A percentile compares a stretch with the other conserved stretches of the same genome.
Evolutionary conservation across 1,139 yeast genomes (phyloP).

Genomic region (Blastobotrys niveus): DNA sequence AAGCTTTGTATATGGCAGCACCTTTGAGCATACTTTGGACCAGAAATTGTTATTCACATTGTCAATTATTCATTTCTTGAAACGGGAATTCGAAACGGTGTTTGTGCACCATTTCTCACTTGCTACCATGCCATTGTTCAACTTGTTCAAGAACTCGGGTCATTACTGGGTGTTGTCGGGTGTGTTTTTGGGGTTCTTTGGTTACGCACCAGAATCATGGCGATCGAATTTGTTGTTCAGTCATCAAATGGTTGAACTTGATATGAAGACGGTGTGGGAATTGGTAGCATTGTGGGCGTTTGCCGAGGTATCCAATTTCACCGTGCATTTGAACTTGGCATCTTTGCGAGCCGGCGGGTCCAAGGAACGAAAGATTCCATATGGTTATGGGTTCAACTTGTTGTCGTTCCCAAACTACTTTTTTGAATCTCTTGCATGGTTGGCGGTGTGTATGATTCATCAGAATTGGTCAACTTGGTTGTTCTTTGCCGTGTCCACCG

Average conservation of each 20-base stretch:
- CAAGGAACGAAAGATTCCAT: slow-evolving; percentile 47
- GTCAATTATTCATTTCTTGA: slow-evolving; percentile 68
- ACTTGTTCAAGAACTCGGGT: slow-evolving; percentile 78
- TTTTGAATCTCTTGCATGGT: slow-evolving; percentile 77
- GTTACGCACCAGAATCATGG: slow-evolving; percentile 52
- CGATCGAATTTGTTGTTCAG: slow-evolving; percentile 28
- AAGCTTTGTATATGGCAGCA: slow-evolving; percentile 33
- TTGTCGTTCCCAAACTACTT: slow-evolving; percentile 77
- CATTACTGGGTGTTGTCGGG: slow-evolving; percentile 94
- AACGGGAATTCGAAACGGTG: slow-evolving; percentile 83
- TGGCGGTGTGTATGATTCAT: slow-evolving; percentile 58
- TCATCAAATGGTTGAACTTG: slow-evolving; percentile 24
- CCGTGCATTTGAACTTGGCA: slow-evolving; percentile 59
- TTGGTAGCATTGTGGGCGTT: slow-evolving; percentile 46
- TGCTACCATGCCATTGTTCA: slow-evolving; percentile 86
- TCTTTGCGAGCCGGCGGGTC: slow-evolving; percentile 47
- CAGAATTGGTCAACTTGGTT: slow-evolving; percentile 74
- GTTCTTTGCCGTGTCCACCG: slow-evolving; percentile 64
- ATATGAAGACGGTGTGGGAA: slow-evolving; percentile 20
- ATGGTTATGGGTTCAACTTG: slow-evolving; percentile 44
- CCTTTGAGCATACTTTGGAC: slow-evolving; percentile 42
- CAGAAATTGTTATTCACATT: slow-evolving; percentile 51
- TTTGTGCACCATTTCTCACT: slow-evolving; percentile 79
- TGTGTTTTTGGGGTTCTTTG: slow-evolving; percentile 57
- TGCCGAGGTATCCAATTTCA: slow-evolving; percentile 67